phyloP scores from a whole-genome alignment of 257 asterid species.

The Plectranthus barbatus region DNA sequence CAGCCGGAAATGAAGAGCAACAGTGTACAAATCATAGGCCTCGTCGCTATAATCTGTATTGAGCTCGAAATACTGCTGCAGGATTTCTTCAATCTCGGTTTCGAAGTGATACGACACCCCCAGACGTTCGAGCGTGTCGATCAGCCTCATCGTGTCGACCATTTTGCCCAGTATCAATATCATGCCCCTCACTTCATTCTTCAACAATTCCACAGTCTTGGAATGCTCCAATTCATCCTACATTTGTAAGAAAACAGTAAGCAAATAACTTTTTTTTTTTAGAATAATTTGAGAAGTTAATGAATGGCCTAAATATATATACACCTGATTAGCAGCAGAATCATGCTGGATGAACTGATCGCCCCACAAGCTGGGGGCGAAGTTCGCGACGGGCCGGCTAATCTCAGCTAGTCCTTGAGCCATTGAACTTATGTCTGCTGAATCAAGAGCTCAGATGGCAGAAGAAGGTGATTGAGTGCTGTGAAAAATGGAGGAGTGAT shows the following conservation, averaged over 20 bases:
- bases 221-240: background rate
- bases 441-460: too few species aligned
- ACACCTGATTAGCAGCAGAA: background rate
- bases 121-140: conserved; percentile 1
- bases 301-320: too few species aligned
- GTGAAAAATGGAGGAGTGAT: too few species aligned
- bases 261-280: too few species aligned
- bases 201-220: background rate
- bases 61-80: background rate
- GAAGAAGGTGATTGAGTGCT: too few species aligned
- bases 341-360: background rate
- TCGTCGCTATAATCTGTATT: background rate
- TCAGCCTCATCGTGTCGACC: background rate
- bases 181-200: background rate
- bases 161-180: background rate
- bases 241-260: too few species aligned
- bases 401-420: background rate
- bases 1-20: conserved; percentile 1
- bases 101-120: background rate
- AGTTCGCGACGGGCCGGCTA: background rate
- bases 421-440: background rate
- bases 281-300: too few species aligned
- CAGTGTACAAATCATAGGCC: conserved; percentile 8
- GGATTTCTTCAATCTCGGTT: background rate
- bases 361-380: background rate